Evolutionary conservation across 2,329 filamentous ascomycete genomes (phyloP).

Genomic region (Paradendryphiella salina): DNA sequence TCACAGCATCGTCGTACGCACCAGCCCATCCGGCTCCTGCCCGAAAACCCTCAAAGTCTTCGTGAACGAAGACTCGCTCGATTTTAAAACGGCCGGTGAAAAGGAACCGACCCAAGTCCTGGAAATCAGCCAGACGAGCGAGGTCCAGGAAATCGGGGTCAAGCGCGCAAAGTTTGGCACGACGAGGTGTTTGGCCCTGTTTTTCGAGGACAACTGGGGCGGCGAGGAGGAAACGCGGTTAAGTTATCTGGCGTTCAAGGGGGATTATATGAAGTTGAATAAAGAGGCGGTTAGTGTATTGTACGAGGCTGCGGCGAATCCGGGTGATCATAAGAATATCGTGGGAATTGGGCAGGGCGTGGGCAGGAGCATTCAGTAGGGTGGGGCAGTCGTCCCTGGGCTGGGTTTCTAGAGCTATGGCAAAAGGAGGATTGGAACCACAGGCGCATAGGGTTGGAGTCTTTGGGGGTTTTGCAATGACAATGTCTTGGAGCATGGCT

Average conservation of each 20-base stretch:
- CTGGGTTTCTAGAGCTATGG: too few relatives aligned
- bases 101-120: slow-evolving; percentile 73
- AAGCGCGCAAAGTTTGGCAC: slow-evolving; percentile 87
- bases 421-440: not conserved
- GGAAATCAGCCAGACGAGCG: slow-evolving; percentile 73
- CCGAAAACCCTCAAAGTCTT: slow-evolving; percentile 85
- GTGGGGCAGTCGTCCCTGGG: too few relatives aligned
- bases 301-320: slow-evolving; percentile 94
- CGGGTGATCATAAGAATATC: slow-evolving; percentile 72
- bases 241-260: slow-evolving; percentile 87
- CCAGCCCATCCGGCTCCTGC: slow-evolving; percentile 69
- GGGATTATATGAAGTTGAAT: slow-evolving; percentile 87
- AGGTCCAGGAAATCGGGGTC: slow-evolving; percentile 85
- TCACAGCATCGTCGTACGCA: slow-evolving; percentile 84
- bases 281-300: slow-evolving; percentile 81
- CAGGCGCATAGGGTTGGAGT: not conserved
- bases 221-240: slow-evolving; percentile 80
- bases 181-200: slow-evolving; percentile 79
- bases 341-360: slow-evolving; percentile 46
- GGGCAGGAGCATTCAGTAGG: slow-evolving; percentile 42
- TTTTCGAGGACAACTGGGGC: slow-evolving; percentile 91
- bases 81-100: slow-evolving; percentile 77
- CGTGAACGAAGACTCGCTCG: slow-evolving; percentile 78
- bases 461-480: not conserved
- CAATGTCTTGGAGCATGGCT: not conserved